Percentiles rank a stretch among this genome's conserved stretches.
These are phyloP conservation scores for Macrophomina tecta DNA, from an alignment of 2,329 filamentous ascomycete species.

Conservation along the genomic window DNA sequence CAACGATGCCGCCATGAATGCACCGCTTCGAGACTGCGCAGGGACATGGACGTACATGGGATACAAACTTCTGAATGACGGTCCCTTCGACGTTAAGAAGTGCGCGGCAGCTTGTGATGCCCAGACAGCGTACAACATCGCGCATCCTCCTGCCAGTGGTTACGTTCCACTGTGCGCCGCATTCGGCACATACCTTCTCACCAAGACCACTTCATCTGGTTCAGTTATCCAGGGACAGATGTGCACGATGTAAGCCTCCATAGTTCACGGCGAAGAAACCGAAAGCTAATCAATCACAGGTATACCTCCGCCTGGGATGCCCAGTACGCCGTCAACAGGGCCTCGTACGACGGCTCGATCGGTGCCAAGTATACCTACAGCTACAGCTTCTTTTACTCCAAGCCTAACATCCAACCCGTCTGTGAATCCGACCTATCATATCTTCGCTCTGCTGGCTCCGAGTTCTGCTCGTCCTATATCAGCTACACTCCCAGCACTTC, in stretches of 20 bases:
- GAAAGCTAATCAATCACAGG: too few species aligned
- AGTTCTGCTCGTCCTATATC: conserved; percentile 13
- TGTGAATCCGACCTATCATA: background rate
- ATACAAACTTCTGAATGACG: conserved; percentile 34
- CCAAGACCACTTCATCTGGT: conserved; percentile 32
- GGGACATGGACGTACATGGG: conserved; percentile 37
- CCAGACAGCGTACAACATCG: conserved; percentile 20
- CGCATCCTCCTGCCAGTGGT: conserved; percentile 8
- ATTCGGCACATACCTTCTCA: conserved; percentile 42
- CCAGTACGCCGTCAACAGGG: background rate
- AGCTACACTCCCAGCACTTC: background rate
- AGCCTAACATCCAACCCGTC: background rate
- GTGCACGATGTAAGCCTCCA: conserved; percentile 11
- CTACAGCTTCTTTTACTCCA: conserved; percentile 20
- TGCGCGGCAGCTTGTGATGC: conserved; percentile 38
- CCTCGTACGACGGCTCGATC: background rate
- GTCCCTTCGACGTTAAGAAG: conserved; percentile 38
- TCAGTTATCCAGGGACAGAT: conserved; percentile 34
- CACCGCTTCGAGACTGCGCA: conserved; percentile 30
- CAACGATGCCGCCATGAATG: conserved; percentile 38
- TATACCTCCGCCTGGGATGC: conserved; percentile 10
- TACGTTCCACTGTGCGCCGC: conserved; percentile 35
- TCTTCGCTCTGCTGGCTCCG: background rate
- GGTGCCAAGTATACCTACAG: conserved; percentile 12
- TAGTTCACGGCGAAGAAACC: too few species aligned